Conservation (phyloP, 495 filamentous ascomycete genomes). For the Xylaria castorea region DNA sequence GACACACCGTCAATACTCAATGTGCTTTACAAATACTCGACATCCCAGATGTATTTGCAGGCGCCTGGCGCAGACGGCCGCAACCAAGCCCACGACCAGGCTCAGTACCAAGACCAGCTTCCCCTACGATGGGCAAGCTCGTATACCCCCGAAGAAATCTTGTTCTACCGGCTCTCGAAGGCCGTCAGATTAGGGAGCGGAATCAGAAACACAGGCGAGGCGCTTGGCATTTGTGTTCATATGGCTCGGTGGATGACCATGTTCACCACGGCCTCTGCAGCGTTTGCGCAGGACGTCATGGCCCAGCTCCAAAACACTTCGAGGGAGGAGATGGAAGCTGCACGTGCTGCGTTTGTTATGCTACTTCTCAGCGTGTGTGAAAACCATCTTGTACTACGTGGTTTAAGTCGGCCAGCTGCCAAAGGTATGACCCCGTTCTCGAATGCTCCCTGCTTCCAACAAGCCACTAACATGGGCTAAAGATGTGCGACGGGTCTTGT, state of each 20-base stretch:
- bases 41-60: slow-evolving; percentile 46
- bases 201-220: slow-evolving; percentile 44
- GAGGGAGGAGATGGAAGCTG: slow-evolving; percentile 55
- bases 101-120: slow-evolving; percentile 22
- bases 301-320: slow-evolving; percentile 47
- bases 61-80: slow-evolving; percentile 36
- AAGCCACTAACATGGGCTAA: slow-evolving; percentile 28
- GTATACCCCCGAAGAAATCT: slow-evolving; percentile 53
- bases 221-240: slow-evolving; percentile 44
- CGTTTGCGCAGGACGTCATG: slow-evolving; percentile 51
- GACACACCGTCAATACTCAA: slow-evolving; percentile 63
- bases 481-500: slow-evolving; percentile 56
- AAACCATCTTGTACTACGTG: slow-evolving; percentile 53
- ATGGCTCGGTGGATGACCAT: slow-evolving; percentile 54
- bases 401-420: slow-evolving; percentile 50
- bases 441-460: slow-evolving; percentile 17
- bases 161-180: slow-evolving; percentile 61
- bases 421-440: slow-evolving; percentile 49
- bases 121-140: slow-evolving; percentile 56
- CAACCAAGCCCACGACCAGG: slow-evolving; percentile 21
- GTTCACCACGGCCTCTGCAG: slow-evolving; percentile 48
- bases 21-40: slow-evolving; percentile 67
- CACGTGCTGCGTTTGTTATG: slow-evolving; percentile 62
- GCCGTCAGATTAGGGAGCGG: slow-evolving; percentile 47
- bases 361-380: slow-evolving; percentile 57